Evolutionary conservation across 2,329 filamentous ascomycete genomes (phyloP), one percentile per base, ranked within the genome.

Genomic region (Aspergillus bombycis): DNA sequence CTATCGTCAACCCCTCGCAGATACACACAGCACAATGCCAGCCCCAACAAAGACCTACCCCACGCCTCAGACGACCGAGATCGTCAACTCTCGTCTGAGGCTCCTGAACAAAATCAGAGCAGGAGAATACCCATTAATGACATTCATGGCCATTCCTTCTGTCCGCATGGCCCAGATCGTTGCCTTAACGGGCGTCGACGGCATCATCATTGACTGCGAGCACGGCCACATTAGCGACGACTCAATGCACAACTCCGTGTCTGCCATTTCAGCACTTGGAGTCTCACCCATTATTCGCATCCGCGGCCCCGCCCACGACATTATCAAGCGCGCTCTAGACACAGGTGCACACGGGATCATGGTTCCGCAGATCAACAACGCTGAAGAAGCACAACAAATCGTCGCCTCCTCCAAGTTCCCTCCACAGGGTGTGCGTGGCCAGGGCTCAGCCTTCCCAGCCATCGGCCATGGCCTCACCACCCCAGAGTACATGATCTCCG

Each of bases 161-260:
- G 74, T 83, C 0, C 79, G 83, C 46, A 72, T 75, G 63, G 83
- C 83, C 38, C 83, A 85, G 62, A 80, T 85, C 21, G 78, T 92
- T 55, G 88, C 89, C 1, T 80, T 86, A n/a, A 84, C 83, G 3
- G 89, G 88, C 1, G 82, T 89, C 1, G 89, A 91, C 72, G 70
- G 68, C n/a, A 91, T 89, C 83, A 85, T 92, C 11, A 80, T 73
- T 21, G 71, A 73, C 55, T 70, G 67, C 32, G 72, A 74, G 38
- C 71, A 74, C 26, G 72, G 72, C 4, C 68, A 74, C 38, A 73
- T 74, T 38, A 62, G 70, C 23, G 71, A 74, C 38, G 71, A 74
- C 54, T 60, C 69, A 3, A 73, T 74, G 71, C 72, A 74, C 60
- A 72, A 69, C 52, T 68, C 71, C 2, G 65, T 68, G 14, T 63